A percentile compares a stretch with the other conserved stretches of the same genome.
These are phyloP conservation scores for Fusarium avenaceum DNA, from an alignment of 2,329 filamentous ascomycete genomes.

Conservation along the genomic window DNA sequence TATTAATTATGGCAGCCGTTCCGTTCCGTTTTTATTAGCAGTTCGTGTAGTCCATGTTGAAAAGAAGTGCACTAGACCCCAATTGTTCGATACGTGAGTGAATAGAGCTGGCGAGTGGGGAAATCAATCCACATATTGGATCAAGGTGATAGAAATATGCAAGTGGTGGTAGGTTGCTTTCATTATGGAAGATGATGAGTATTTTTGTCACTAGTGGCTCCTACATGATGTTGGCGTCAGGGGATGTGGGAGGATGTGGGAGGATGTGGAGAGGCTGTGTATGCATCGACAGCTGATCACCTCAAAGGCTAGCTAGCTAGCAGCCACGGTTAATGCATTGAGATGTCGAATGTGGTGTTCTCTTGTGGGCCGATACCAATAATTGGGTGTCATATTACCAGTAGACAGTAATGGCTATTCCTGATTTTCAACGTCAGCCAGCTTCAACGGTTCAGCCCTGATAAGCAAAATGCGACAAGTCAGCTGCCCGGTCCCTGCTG, in stretches of 20 bases:
- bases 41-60: neutral
- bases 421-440: slow-evolving; percentile 15
- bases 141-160: too few relatives aligned
- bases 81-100: slow-evolving; percentile 9
- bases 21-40: slow-evolving; percentile 21
- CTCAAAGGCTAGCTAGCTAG: slow-evolving; percentile 28
- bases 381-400: slow-evolving; percentile 26
- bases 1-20: slow-evolving; percentile 4
- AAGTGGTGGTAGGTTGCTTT: too few relatives aligned
- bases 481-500: slow-evolving; percentile 38
- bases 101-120: slow-evolving; percentile 16
- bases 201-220: too few relatives aligned
- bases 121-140: too few relatives aligned
- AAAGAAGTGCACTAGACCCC: slow-evolving; percentile 9
- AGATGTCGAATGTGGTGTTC: slow-evolving; percentile 12
- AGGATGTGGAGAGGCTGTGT: slow-evolving; percentile 22
- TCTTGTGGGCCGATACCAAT: slow-evolving; percentile 12
- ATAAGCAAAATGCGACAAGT: slow-evolving; percentile 33
- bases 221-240: slow-evolving; percentile 20
- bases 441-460: slow-evolving; percentile 40
- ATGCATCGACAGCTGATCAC: slow-evolving; percentile 36
- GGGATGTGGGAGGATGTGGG: slow-evolving; percentile 9
- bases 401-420: slow-evolving; percentile 21
- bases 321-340: slow-evolving; percentile 12
- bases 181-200: too few relatives aligned